Conservation (phyloP, 495 filamentous ascomycete species). For the Penicillium riverlandense region DNA sequence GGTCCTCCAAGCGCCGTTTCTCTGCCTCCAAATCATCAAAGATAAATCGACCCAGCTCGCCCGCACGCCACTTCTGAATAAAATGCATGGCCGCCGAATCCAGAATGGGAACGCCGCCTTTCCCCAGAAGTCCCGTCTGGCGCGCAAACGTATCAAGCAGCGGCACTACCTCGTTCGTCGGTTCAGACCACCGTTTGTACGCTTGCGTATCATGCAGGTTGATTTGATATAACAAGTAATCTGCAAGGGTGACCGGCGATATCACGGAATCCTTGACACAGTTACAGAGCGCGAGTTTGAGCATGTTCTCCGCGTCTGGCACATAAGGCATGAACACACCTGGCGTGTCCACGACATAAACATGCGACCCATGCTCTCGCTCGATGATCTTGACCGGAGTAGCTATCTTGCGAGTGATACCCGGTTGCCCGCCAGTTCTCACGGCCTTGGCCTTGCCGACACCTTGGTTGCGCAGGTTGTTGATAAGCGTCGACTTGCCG, state of each 20-base stretch:
- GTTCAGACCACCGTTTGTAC: slow-evolving; percentile 58
- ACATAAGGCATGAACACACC: slow-evolving; percentile 95
- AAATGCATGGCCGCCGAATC: slow-evolving; percentile 76
- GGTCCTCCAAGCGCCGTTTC: slow-evolving; percentile 32
- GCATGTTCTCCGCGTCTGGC: slow-evolving; percentile 74
- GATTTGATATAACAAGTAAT: slow-evolving; percentile 81
- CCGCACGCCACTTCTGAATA: slow-evolving; percentile 75
- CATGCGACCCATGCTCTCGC: slow-evolving; percentile 38
- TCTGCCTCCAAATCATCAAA: slow-evolving; percentile 70
- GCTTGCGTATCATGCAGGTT: slow-evolving; percentile 52
- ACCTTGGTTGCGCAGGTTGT: slow-evolving; percentile 67
- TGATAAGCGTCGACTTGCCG: slow-evolving; percentile 83
- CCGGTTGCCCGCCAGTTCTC: slow-evolving; percentile 76
- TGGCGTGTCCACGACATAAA: slow-evolving; percentile 68
- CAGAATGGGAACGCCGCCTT: slow-evolving; percentile 64
- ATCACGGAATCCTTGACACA: slow-evolving; percentile 87
- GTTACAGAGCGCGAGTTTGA: slow-evolving; percentile 84
- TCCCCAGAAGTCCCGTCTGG: slow-evolving; percentile 67
- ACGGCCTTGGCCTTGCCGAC: slow-evolving; percentile 69
- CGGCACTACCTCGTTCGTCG: slow-evolving; percentile 74
- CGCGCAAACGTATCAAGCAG: slow-evolving; percentile 62
- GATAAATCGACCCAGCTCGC: slow-evolving; percentile 67
- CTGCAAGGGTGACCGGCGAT: slow-evolving; percentile 64
- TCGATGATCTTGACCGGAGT: slow-evolving; percentile 77
- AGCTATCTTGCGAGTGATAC: slow-evolving; percentile 79